These are phyloP conservation scores for Apiotrichum montevideense DNA, from an alignment of 1,284 basidiomycete species.

Conservation along the genomic window DNA sequence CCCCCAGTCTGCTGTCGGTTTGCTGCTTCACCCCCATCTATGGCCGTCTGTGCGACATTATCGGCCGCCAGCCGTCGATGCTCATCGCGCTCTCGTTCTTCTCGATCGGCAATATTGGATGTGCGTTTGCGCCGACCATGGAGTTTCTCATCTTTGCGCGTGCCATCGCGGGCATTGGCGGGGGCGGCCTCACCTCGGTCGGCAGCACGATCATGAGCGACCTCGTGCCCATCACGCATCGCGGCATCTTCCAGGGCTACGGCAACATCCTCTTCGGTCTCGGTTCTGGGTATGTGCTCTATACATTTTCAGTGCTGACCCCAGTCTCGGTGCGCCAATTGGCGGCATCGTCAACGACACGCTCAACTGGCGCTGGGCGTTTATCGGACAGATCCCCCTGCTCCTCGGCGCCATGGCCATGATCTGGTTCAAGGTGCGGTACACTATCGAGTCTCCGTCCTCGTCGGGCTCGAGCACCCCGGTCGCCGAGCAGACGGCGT, in stretches of 20 bases:
- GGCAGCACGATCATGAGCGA: constrained; percentile 41
- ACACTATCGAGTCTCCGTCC: constrained; percentile 41
- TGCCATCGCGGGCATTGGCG: constrained; percentile 79
- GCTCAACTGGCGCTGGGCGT: constrained; percentile 61
- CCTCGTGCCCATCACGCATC: constrained; percentile 65
- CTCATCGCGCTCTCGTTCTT: constrained; percentile 70
- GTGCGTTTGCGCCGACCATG: constrained; percentile 79
- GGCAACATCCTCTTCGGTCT: constrained; percentile 60
- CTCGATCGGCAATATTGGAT: constrained; percentile 71
- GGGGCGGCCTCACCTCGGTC: constrained; percentile 45
- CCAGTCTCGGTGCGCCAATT: constrained; percentile 53
- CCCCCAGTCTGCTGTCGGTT: constrained; percentile 60
- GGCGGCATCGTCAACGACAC: constrained; percentile 79
- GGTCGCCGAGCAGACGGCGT: constrained; percentile 43
- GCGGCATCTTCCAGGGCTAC: constrained; percentile 84
- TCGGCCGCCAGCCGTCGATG: constrained; percentile 67
- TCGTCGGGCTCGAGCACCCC: not conserved
- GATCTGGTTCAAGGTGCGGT: not conserved
- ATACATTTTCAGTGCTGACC: not conserved
- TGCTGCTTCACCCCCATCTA: constrained; percentile 84
- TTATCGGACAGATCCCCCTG: constrained; percentile 58
- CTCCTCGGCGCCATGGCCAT: constrained; percentile 3
- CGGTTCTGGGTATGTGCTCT: not conserved
- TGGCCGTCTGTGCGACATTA: constrained; percentile 76
- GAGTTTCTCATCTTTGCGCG: constrained; percentile 67